Evolutionary conservation across 2,329 filamentous ascomycete species (phyloP).

Genomic region (Xylariaceae sp.): DNA sequence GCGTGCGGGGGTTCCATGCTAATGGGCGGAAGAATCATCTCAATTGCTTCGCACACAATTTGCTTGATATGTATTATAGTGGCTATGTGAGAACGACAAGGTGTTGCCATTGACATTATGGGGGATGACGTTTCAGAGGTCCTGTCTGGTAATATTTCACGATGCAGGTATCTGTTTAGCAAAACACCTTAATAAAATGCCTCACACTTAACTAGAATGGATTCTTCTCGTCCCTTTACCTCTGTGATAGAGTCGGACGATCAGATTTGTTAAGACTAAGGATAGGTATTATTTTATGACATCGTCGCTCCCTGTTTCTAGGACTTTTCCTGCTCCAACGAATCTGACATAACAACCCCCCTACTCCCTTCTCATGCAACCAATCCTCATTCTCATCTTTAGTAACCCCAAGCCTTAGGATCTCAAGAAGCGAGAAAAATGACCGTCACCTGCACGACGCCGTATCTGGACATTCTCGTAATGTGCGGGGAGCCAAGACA

Average conservation of each 20-base stretch:
- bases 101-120: constrained; percentile 20
- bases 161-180: constrained; percentile 14
- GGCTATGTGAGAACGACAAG: constrained; percentile 18
- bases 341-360: neutral
- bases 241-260: neutral
- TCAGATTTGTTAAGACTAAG: neutral
- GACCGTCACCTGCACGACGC: neutral
- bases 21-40: constrained; percentile 3
- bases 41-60: constrained; percentile 17
- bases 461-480: neutral
- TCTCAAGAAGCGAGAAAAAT: neutral
- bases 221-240: neutral
- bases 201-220: constrained; percentile 9
- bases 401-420: neutral
- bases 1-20: neutral
- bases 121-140: constrained; percentile 14
- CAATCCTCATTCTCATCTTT: neutral
- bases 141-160: constrained; percentile 19
- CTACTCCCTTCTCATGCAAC: neutral
- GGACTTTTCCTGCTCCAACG: neutral
- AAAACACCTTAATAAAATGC: constrained; percentile 13
- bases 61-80: constrained; percentile 20
- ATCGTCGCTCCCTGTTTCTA: neutral
- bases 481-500: neutral
- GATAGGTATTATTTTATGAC: neutral